Evolutionary conservation across 768 basidiomycete species (phyloP), one percentile per base, ranked within the genome.

Genomic region (Lactifluus hygrophoroides): DNA sequence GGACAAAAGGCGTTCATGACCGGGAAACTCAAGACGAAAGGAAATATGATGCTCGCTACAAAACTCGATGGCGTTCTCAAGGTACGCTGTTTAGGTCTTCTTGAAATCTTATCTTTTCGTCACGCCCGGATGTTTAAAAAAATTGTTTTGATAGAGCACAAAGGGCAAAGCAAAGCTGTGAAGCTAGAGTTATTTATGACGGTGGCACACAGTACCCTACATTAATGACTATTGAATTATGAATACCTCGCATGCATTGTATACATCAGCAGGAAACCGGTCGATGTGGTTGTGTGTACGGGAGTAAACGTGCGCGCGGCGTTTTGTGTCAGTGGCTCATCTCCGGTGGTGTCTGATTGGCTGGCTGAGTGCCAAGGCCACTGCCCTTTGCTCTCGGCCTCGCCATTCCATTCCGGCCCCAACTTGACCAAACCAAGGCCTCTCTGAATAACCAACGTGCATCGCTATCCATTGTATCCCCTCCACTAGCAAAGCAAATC

Each of bases 1-100:
- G 93, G 90, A 19, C 94, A 96, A 73, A 94, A 93, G 69, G 93
- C 93, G 21, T 96, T 94, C 76, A 91, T 97, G 89, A 90, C 88
- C 7, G 94, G 94, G 28, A 89, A 90, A 68, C 81, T 96, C 50
- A 95, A 94, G 81, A 87, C 89, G 16, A 87, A 81, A 70, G 92
- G 91, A 55, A 94, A 93, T 73, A 84, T 94, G 72, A 93, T 94
- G 90, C 80, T 94, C 61, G 91, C 89, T 1, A 94, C 91, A 25
- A 97, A 95, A 72, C 87, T 96, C 35, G 86, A 88, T 64, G 76
- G 74, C 10, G 80, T 97, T 14, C 79, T 97, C 50, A 89, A 88
- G 80, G 91, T 90, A 55, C n/a, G n/a, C n/a, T 53, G 77, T 65
- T 35, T 13, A 10, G 0, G 21, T 10, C 10, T 10, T 32, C 32